Evolutionary conservation across 441 rosid genomes (phyloP).

Genomic region (Cnidoscolus chayamansa): DNA sequence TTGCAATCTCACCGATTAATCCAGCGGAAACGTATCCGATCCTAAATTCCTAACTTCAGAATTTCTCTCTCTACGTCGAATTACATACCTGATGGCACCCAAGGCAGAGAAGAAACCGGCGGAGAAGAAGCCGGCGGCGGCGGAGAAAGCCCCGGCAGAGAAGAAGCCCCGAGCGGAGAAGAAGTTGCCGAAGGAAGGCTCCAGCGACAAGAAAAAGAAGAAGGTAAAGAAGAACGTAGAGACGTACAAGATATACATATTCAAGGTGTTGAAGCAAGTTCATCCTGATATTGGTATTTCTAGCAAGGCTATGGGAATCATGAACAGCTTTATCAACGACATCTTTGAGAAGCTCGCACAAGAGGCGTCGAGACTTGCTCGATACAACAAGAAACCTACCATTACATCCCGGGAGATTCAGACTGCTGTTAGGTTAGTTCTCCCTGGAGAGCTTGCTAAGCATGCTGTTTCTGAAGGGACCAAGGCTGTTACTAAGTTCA

Average conservation of each 20-base stretch:
- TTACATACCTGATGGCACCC: constrained; percentile 18
- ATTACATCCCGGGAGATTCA: constrained; percentile 29
- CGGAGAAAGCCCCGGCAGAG: constrained; percentile 24
- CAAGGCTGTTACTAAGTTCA: constrained; percentile 32
- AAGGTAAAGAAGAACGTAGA: constrained; percentile 27
- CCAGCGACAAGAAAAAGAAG: constrained; percentile 28
- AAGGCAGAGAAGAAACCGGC: constrained; percentile 28
- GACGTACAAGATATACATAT: constrained; percentile 33
- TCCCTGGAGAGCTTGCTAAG: constrained; percentile 27
- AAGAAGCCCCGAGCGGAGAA: constrained; percentile 29
- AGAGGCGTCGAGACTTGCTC: constrained; percentile 24
- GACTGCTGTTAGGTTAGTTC: constrained; percentile 23
- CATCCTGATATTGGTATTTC: constrained; percentile 34
- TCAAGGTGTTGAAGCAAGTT: constrained; percentile 31
- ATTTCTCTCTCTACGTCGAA: too few species aligned
- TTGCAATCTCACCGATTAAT: neutral
- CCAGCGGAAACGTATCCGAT: too few species aligned
- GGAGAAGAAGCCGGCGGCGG: neutral
- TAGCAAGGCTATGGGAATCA: constrained; percentile 34
- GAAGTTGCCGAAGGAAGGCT: constrained; percentile 28
- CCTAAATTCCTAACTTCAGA: too few species aligned
- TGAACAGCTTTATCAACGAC: constrained; percentile 33
- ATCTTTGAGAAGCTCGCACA: constrained; percentile 32
- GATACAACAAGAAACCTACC: constrained; percentile 30
- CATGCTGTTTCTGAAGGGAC: constrained; percentile 35